Percentiles rank a stretch among this genome's conserved stretches.
Evolutionary conservation across 2,329 filamentous ascomycete species (phyloP).

Genomic region (Apiospora koreana): DNA sequence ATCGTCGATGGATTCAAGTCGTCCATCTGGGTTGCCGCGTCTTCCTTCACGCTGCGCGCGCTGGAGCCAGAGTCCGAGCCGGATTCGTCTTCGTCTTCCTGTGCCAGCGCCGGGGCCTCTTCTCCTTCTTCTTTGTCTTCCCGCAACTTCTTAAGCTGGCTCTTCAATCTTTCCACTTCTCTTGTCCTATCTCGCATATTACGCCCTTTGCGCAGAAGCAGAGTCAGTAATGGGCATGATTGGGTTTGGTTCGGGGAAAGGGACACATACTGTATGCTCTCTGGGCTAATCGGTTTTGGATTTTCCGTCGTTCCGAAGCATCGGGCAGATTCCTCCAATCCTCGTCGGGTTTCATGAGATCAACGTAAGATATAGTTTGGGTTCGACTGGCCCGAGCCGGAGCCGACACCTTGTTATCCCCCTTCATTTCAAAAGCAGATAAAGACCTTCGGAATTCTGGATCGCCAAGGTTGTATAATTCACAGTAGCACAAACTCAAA

Average conservation of each 20-base stretch:
- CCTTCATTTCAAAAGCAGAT: constrained; percentile 18
- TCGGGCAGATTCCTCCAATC: constrained; percentile 36
- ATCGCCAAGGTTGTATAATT: background rate
- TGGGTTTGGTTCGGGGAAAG: background rate
- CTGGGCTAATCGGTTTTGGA: constrained; percentile 37
- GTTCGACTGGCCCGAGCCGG: constrained; percentile 34
- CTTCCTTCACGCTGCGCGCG: background rate
- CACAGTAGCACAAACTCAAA: background rate
- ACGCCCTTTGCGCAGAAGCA: constrained; percentile 23
- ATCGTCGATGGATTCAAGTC: constrained; percentile 16
- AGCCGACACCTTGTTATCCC: constrained; percentile 16
- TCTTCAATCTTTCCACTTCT: constrained; percentile 35
- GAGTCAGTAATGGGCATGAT: constrained; percentile 14
- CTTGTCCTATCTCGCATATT: constrained; percentile 36
- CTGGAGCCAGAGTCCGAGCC: background rate
- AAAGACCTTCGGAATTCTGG: background rate
- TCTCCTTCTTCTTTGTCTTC: constrained; percentile 26
- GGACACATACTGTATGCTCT: constrained; percentile 30
- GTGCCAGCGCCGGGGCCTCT: background rate
- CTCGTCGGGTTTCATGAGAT: constrained; percentile 36
- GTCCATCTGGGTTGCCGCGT: background rate
- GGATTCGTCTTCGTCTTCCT: background rate
- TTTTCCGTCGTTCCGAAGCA: constrained; percentile 34
- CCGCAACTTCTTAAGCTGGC: constrained; percentile 34
- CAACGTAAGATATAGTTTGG: constrained; percentile 34